Conservation (phyloP, 352 stramenopile genomes). For the Phytophthora sansomeana region DNA sequence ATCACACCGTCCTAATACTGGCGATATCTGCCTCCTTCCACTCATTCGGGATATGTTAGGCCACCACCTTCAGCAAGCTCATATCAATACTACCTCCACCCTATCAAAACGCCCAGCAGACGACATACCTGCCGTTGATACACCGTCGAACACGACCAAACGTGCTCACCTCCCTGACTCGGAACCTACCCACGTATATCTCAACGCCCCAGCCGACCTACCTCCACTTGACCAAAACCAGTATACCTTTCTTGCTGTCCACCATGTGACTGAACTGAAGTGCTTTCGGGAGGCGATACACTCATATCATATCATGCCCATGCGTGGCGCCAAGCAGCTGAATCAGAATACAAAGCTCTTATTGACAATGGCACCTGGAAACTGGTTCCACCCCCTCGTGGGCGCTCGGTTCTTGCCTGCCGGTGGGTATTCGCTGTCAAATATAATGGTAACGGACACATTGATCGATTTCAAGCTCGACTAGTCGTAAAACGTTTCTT, state of each 20-base stretch:
- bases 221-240: background rate
- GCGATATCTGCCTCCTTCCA: background rate
- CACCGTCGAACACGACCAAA: background rate
- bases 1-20: background rate
- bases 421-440: conserved; percentile 17
- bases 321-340: background rate
- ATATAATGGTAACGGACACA: conserved; percentile 1
- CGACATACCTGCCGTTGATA: background rate
- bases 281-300: background rate
- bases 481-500: conserved; percentile 5
- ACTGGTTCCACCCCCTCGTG: background rate
- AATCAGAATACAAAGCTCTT: background rate
- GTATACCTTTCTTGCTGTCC: background rate
- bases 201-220: background rate
- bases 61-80: background rate
- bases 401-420: background rate
- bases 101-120: background rate
- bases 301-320: background rate
- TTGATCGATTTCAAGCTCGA: conserved; percentile 2
- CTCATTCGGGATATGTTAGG: background rate
- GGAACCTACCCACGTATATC: background rate
- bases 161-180: background rate
- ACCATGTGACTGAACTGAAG: background rate
- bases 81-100: background rate
- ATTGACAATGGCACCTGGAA: background rate